Evolutionary conservation across 73 alveolate genomes (phyloP), one percentile per base, ranked within the genome.

Genomic region (Tetrahymena elliotti): DNA sequence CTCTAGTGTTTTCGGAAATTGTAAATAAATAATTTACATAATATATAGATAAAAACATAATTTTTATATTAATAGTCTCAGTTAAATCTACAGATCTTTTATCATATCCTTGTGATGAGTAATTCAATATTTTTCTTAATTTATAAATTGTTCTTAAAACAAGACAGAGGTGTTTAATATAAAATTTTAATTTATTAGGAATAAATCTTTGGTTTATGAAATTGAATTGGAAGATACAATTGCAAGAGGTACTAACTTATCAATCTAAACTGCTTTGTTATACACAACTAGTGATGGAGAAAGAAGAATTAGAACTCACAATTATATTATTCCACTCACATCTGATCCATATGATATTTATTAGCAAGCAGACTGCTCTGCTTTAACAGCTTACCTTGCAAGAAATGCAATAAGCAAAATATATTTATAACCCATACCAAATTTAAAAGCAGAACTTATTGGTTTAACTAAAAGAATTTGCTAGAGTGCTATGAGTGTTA

Each of bases 271-370:
- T 35, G 99, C 99, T 34, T 84, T 99, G 84, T 94, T 99, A n/a
- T 99, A 98, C 95, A 96, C 99, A 4, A 94, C 98, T 38, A 97
- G 98, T 20, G 98, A 98, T 93, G 99, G 99, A 24, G 98, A 96
- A 47, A 97, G 99, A 97, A 97, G 99, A 95, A 97, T 99, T 24
- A 96, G 99, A 93, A 97, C 98, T 22, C 99, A 99, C 94, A 99
- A 99, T 94, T 33, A 36, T 84, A 39, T 84, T 88, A 84, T 94
- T 88, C 96, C 96, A 12, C 36, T 94, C 24, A 84, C 84, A 15
- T 36, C 82, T 84, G 93, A 83, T 31, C 82, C 83, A 15, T 36
- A 40, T 24, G 38, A 88, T 18, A 94, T 94, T 38, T 94, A 94
- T 15, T 35, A 88, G 24, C 33, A 34, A 41, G 83, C 93, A 9